Evolutionary conservation across 345 rosid species (phyloP).

Genomic region (Rhodomyrtus tomentosa): DNA sequence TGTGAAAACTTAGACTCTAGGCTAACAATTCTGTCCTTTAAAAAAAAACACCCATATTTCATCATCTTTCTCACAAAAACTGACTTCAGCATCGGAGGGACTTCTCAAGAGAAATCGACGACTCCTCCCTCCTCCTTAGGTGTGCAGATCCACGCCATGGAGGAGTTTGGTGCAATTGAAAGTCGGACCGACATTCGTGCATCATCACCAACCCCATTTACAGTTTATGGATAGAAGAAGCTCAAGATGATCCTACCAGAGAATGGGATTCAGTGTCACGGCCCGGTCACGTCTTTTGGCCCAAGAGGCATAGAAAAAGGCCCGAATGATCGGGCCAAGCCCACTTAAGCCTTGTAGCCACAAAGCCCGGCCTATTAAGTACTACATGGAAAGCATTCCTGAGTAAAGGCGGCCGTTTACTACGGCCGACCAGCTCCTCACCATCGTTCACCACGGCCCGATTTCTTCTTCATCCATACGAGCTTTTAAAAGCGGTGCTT

Average conservation of each 20-base stretch:
- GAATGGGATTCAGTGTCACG: neutral
- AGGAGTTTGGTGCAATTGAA: neutral
- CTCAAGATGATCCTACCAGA: neutral
- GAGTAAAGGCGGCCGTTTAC: neutral
- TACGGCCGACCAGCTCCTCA: neutral
- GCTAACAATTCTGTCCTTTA: neutral
- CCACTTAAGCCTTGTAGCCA: neutral
- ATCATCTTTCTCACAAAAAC: neutral
- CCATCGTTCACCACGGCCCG: neutral
- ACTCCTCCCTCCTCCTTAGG: neutral
- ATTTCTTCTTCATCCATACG: neutral
- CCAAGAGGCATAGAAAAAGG: neutral
- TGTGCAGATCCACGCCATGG: neutral
- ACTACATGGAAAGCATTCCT: neutral
- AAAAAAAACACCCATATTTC: neutral
- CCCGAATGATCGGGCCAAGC: neutral
- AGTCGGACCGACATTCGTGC: neutral
- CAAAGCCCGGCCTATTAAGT: neutral
- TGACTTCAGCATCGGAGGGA: neutral
- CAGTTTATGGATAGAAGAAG: fast-evolving
- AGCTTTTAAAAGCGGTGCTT: neutral
- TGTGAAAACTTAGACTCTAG: neutral
- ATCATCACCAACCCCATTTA: neutral
- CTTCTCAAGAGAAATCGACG: fast-evolving
- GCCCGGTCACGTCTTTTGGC: neutral